Conservation (phyloP, 1,139 yeast species). For the Saccharomyces pastorianus region DNA sequence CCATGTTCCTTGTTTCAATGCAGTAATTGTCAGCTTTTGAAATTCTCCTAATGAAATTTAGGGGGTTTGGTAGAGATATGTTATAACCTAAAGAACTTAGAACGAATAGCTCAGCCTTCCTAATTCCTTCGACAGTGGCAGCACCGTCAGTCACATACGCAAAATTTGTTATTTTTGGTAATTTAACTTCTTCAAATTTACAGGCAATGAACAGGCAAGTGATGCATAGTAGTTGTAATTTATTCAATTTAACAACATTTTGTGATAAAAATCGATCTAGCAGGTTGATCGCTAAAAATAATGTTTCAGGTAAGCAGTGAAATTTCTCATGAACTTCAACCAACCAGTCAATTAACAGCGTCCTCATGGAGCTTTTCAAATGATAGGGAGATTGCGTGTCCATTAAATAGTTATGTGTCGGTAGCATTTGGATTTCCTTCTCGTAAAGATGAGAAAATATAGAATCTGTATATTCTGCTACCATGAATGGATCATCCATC, state of each 20-base stretch:
- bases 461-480: slow-evolving; percentile 77
- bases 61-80: slow-evolving; percentile 84
- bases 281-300: slow-evolving; percentile 75
- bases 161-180: slow-evolving; percentile 85
- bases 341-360: slow-evolving; percentile 86
- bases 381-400: slow-evolving; percentile 40
- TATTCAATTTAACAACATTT: slow-evolving; percentile 67
- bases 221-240: slow-evolving; percentile 81
- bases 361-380: slow-evolving; percentile 75
- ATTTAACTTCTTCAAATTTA: slow-evolving; percentile 88
- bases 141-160: slow-evolving; percentile 84
- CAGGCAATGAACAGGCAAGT: slow-evolving; percentile 87
- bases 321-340: slow-evolving; percentile 86
- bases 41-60: slow-evolving; percentile 84
- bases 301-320: slow-evolving; percentile 78
- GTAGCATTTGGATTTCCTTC: slow-evolving; percentile 62
- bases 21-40: slow-evolving; percentile 93
- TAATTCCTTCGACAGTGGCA: slow-evolving; percentile 74
- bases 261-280: slow-evolving; percentile 84
- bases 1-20: slow-evolving; percentile 79
- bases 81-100: slow-evolving; percentile 69
- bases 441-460: slow-evolving; percentile 69
- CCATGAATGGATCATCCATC: slow-evolving; percentile 81
- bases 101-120: slow-evolving; percentile 78
- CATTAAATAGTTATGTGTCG: slow-evolving; percentile 59